Conservation (phyloP, 2,329 filamentous ascomycete species). For the Pseudocercospora musae region DNA sequence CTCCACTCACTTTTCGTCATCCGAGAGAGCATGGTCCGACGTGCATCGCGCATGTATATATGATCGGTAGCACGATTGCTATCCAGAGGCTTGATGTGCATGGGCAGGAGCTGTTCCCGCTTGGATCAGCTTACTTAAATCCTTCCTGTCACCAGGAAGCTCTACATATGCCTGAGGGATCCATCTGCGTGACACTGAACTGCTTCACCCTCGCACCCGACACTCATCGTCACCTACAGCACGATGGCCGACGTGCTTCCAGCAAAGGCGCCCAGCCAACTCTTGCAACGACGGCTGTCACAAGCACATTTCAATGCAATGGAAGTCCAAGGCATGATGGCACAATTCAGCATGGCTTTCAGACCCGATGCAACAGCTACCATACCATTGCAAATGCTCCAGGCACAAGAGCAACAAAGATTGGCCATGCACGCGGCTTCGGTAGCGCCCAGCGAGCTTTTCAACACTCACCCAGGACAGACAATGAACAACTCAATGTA, state of each 20-base stretch:
- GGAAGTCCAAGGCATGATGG: constrained; percentile 29
- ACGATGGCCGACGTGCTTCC: constrained; percentile 25
- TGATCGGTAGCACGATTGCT: constrained; percentile 14
- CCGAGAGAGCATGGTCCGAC: constrained; percentile 17
- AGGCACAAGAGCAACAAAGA: constrained; percentile 19
- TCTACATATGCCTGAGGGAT: background rate
- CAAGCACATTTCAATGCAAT: constrained; percentile 26
- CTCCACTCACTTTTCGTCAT: constrained; percentile 25
- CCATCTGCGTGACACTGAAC: background rate
- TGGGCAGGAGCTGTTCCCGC: constrained; percentile 16
- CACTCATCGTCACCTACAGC: background rate
- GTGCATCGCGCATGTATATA: constrained; percentile 17
- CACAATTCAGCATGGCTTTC: constrained; percentile 31
- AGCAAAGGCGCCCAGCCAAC: constrained; percentile 20
- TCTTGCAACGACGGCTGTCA: constrained; percentile 29
- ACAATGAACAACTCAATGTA: constrained; percentile 13
- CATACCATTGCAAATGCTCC: constrained; percentile 18
- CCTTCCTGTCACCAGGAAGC: background rate
- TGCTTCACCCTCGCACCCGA: background rate
- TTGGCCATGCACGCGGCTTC: constrained; percentile 18
- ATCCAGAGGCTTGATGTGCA: constrained; percentile 11
- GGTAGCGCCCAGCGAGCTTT: constrained; percentile 24
- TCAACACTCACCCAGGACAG: constrained; percentile 14
- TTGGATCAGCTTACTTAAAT: background rate
- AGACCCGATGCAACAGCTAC: constrained; percentile 23